Conservation (phyloP, 2,329 filamentous ascomycete genomes). For the Rhexocercosporidium sp. region DNA sequence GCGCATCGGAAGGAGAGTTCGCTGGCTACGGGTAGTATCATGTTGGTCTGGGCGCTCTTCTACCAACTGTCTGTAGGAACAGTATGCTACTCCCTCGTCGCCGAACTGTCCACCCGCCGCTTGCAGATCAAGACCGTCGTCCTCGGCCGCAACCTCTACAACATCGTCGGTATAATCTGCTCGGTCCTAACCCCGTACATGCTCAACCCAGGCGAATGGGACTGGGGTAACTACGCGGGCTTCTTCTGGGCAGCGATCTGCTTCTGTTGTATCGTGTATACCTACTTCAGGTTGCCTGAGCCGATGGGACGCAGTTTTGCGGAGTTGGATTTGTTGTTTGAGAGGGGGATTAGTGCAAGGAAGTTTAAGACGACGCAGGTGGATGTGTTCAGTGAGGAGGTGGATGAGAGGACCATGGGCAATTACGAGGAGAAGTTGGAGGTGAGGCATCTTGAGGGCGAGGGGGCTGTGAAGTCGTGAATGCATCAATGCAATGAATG, state of each 20-base stretch:
- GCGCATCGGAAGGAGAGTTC: slow-evolving; percentile 32
- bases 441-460: slow-evolving; percentile 23
- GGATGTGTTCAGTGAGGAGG: slow-evolving; percentile 38
- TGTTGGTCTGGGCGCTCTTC: slow-evolving; percentile 80
- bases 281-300: slow-evolving; percentile 82
- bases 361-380: slow-evolving; percentile 43
- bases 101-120: slow-evolving; percentile 80
- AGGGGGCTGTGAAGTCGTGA: slow-evolving; percentile 2
- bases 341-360: slow-evolving; percentile 60
- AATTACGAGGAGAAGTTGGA: slow-evolving; percentile 73
- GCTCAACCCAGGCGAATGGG: slow-evolving; percentile 85
- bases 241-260: slow-evolving; percentile 78
- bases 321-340: slow-evolving; percentile 85
- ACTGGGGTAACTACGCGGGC: slow-evolving; percentile 86
- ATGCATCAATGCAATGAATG: not conserved
- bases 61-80: slow-evolving; percentile 91
- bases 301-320: slow-evolving; percentile 82
- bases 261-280: slow-evolving; percentile 62
- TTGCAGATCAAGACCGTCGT: slow-evolving; percentile 93
- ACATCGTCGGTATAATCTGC: slow-evolving; percentile 81
- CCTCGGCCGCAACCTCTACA: slow-evolving; percentile 73
- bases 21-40: slow-evolving; percentile 58
- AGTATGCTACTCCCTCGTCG: slow-evolving; percentile 86
- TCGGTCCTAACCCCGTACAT: slow-evolving; percentile 88
- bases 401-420: slow-evolving; percentile 30